Percentiles rank a stretch among this genome's conserved stretches.
Evolutionary conservation across 2,329 filamentous ascomycete species (phyloP).

Genomic region (Colletotrichum coccodes): DNA sequence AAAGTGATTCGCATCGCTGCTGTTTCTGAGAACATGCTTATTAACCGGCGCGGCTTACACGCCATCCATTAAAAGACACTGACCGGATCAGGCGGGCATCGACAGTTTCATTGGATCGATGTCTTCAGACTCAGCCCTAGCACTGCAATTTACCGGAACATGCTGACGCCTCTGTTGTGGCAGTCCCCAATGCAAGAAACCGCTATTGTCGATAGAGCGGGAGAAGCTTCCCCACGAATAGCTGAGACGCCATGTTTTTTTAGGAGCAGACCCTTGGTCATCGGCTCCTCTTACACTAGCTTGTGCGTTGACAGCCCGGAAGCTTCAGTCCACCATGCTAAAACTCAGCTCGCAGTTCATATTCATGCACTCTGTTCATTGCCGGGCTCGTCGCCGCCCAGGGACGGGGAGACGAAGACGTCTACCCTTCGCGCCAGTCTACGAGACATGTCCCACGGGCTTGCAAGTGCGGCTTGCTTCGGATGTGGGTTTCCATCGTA

Average conservation of each 20-base stretch:
- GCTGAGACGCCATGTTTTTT: not conserved
- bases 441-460: slow-evolving; percentile 13
- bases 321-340: not conserved
- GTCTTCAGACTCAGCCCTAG: not conserved
- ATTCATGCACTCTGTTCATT: not conserved
- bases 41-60: not conserved
- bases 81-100: slow-evolving; percentile 3
- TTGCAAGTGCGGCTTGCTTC: slow-evolving; percentile 17
- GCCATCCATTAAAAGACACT: not conserved
- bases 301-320: not conserved
- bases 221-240: not conserved
- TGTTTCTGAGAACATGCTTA: not conserved
- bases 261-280: not conserved
- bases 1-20: not conserved
- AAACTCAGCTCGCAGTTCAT: not conserved
- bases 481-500: not conserved
- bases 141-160: not conserved
- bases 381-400: not conserved
- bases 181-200: not conserved
- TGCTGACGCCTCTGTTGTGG: not conserved
- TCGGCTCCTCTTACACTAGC: not conserved
- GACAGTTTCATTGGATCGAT: not conserved
- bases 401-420: not conserved
- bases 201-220: not conserved
- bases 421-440: slow-evolving; percentile 25